Base-by-base conservation (phyloP, 192 early-diverging fungal species). In the Dissophora ornata region DNA sequence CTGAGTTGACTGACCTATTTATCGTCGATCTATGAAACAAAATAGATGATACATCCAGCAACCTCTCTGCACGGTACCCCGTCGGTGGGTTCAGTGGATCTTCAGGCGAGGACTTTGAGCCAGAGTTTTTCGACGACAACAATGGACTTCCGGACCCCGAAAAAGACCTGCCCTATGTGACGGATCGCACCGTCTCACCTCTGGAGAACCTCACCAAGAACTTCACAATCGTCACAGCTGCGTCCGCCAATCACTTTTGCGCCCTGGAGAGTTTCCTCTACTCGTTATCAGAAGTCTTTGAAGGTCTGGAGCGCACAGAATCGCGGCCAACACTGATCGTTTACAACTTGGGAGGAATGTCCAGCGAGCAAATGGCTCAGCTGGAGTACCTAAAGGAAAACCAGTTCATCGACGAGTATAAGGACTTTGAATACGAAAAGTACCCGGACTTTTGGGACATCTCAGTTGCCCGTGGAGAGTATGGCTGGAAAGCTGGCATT, bases 401-500 rank as follows among this genome's bases (percentile, higher is more conserved):
- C 30, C 69, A 81, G 10, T 80, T 79, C 47, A 74, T 85, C 16
- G 77, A 82, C 29, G 80, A 87, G 12, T 59, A 81, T 16, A 50
- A 79, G 32, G 54, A 55, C 24, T 85, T 87, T 55, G 68, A 87
- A 26, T 84, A 82, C 33, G 38, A 73, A 10, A 50, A 50, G 15
- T 87, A 85, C 47, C 86, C 86, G 0, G 10, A 16, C 10, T 87
- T 85, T 63, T 87, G 83, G 82, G 67, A 87, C 59, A 75, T 85
- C 28, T 36, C 56, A 2, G 19, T 54, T 8, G 65, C 58, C 12
- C 65, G 82, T 5, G 86, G 86, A 21, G 79, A 87, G 50, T 87
- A 87, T 41, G 86, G 75, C 9, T 87, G 86, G 86, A 87, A 87
- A 42, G 81, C 82, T 0, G 83, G 79, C 7, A 85, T 87, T 40